These are phyloP conservation scores for Colletotrichum chrysophilum DNA, from an alignment of 2,329 filamentous ascomycete genomes.

Conservation along the genomic window DNA sequence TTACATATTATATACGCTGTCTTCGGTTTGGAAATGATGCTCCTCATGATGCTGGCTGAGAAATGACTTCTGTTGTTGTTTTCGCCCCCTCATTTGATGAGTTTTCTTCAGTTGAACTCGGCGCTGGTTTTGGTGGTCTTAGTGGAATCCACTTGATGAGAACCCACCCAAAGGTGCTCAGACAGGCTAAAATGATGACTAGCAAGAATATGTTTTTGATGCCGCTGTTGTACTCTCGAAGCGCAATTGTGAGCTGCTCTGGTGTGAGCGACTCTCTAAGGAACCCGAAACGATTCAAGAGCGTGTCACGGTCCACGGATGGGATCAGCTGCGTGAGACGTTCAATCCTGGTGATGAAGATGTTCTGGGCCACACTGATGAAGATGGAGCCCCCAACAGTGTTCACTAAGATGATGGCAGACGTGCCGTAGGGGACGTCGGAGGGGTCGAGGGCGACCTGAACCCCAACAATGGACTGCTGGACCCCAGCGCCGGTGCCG, in stretches of 20 bases:
- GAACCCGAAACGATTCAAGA: neutral
- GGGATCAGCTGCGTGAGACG: neutral
- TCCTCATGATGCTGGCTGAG: neutral
- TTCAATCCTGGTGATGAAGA: neutral
- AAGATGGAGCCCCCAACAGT: neutral
- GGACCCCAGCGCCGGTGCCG: neutral
- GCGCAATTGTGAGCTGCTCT: neutral
- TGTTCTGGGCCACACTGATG: constrained; percentile 1
- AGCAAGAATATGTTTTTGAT: neutral
- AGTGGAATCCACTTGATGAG: neutral
- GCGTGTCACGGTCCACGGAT: neutral
- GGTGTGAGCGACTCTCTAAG: neutral
- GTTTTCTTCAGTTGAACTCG: neutral
- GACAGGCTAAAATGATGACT: neutral
- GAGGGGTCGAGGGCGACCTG: neutral
- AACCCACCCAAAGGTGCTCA: neutral
- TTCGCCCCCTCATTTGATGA: neutral
- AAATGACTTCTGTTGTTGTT: neutral
- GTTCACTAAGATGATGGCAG: neutral
- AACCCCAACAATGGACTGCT: neutral
- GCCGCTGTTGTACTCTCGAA: neutral
- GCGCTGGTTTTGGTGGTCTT: neutral
- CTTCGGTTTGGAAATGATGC: neutral
- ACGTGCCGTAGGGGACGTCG: neutral
- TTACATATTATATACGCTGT: neutral